Evolutionary conservation across 163 green algal species (phyloP).

Genomic region (Scenedesmus sp.): DNA sequence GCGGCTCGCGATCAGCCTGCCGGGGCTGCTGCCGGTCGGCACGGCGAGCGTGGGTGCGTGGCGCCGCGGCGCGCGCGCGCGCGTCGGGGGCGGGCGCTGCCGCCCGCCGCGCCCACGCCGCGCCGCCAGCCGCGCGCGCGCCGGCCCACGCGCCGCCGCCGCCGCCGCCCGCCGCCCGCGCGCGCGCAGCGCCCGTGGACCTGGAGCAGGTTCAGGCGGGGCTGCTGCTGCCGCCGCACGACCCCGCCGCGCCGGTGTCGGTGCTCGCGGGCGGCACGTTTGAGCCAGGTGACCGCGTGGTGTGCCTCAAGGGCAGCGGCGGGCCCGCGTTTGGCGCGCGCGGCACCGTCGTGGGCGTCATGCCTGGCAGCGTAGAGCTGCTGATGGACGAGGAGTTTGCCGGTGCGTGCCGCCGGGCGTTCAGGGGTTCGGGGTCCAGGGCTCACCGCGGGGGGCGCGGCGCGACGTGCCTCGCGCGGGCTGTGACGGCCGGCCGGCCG

Average conservation of each 20-base stretch:
- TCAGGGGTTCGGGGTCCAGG: no score
- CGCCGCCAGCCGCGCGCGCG: no score
- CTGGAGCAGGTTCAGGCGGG: slow-evolving; percentile 77
- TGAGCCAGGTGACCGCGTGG: slow-evolving; percentile 86
- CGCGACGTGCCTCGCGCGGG: background rate
- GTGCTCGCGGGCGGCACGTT: slow-evolving; percentile 75
- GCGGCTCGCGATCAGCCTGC: slow-evolving; percentile 57
- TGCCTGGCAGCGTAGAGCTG: slow-evolving; percentile 56
- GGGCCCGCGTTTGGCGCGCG: slow-evolving; percentile 72
- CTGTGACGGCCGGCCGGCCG: background rate
- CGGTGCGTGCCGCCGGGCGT: no score
- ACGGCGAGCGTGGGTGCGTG: slow-evolving; percentile 17
- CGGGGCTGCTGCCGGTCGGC: slow-evolving; percentile 20
- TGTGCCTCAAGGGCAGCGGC: slow-evolving; percentile 60
- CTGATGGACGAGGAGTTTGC: slow-evolving; percentile 45
- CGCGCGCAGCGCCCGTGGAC: slow-evolving; percentile 47
- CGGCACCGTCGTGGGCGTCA: slow-evolving; percentile 75
- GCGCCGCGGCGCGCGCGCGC: background rate
- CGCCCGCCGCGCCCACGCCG: background rate
- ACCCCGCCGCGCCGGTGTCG: slow-evolving; percentile 44
- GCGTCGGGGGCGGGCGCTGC: background rate
- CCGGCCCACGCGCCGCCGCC: slow-evolving; percentile 25
- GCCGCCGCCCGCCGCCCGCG: no score
- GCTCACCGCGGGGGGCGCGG: slow-evolving; percentile 55
- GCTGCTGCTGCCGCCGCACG: slow-evolving; percentile 80